Evolutionary conservation across 345 rosid species (phyloP).

Genomic region (Geranium brycei): DNA sequence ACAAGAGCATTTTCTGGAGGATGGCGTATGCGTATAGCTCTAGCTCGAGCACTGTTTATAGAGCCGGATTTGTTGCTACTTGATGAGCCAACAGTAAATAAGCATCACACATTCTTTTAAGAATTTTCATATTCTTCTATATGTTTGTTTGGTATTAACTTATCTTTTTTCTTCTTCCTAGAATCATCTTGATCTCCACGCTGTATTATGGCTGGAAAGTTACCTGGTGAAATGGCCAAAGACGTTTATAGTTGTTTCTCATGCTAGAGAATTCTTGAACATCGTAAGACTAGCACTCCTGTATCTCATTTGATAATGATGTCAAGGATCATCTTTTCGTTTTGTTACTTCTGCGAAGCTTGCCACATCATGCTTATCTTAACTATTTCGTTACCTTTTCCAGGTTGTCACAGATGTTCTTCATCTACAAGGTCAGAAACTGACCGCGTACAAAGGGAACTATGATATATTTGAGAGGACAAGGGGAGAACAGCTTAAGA

Average conservation of each 20-base stretch:
- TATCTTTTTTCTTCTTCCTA: constrained; percentile 23
- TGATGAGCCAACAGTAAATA: constrained; percentile 88
- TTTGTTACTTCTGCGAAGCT: neutral
- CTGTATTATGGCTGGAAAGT: constrained; percentile 90
- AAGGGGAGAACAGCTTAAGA: constrained; percentile 71
- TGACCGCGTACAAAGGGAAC: constrained; percentile 66
- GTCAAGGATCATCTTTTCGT: neutral
- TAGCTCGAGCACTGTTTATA: constrained; percentile 86
- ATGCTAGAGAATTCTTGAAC: constrained; percentile 96
- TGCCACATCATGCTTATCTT: neutral
- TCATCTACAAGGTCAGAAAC: constrained; percentile 77
- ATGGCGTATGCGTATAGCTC: constrained; percentile 98
- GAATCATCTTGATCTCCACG: constrained; percentile 99
- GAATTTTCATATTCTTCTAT: constrained; percentile 1
- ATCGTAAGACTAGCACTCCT: constrained; percentile 33
- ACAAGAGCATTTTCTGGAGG: constrained; percentile 95
- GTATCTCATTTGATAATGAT: neutral
- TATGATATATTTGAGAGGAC: constrained; percentile 88
- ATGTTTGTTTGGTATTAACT: constrained; percentile 6
- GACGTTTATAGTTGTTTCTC: constrained; percentile 93
- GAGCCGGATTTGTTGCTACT: constrained; percentile 95
- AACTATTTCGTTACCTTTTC: constrained; percentile 7
- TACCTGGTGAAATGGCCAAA: constrained; percentile 96
- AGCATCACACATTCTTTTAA: constrained; percentile 4
- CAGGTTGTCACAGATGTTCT: constrained; percentile 98